Percentiles rank a stretch among this genome's conserved stretches.
phyloP scores from a whole-genome alignment of 2,329 filamentous ascomycete species.

The Apiospora malaysiana region DNA sequence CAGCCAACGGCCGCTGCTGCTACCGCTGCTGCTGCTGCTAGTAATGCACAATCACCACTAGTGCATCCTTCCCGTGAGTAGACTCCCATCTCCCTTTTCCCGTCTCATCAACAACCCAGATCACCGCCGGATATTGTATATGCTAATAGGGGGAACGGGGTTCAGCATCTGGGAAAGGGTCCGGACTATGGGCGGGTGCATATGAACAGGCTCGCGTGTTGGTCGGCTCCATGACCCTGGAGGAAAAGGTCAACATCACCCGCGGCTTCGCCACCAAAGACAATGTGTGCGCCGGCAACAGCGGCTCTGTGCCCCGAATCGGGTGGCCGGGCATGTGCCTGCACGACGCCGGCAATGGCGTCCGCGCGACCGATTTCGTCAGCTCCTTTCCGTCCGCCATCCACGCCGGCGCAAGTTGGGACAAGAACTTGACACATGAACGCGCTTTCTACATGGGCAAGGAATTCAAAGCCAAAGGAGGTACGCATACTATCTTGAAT shows the following conservation, averaged over 20 bases:
- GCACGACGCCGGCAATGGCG: conserved; percentile 56
- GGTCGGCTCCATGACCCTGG: conserved; percentile 67
- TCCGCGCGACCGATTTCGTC: conserved; percentile 54
- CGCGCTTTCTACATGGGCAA: conserved; percentile 59
- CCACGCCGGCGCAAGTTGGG: conserved; percentile 59
- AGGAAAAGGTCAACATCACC: conserved; percentile 65
- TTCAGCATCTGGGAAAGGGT: conserved; percentile 40
- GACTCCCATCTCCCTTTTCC: background rate
- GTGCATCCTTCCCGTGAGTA: conserved; percentile 39
- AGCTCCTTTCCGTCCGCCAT: conserved; percentile 55
- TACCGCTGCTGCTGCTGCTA: conserved; percentile 1
- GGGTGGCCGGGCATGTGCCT: conserved; percentile 55
- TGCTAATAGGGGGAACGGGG: too few relatives aligned
- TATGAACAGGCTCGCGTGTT: conserved; percentile 63
- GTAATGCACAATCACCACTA: conserved; percentile 37
- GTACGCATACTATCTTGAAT: conserved; percentile 28
- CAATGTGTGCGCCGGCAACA: conserved; percentile 56
- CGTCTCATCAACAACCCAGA: too few relatives aligned
- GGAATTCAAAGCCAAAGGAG: conserved; percentile 61
- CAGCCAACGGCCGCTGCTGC: background rate
- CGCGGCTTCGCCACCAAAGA: conserved; percentile 50
- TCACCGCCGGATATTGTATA: too few relatives aligned
- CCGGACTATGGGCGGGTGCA: conserved; percentile 59
- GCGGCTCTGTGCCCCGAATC: conserved; percentile 51
- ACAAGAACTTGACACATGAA: conserved; percentile 56